phyloP scores from a whole-genome alignment of 305 asterid genomes.

The Coffea humblotiana region DNA sequence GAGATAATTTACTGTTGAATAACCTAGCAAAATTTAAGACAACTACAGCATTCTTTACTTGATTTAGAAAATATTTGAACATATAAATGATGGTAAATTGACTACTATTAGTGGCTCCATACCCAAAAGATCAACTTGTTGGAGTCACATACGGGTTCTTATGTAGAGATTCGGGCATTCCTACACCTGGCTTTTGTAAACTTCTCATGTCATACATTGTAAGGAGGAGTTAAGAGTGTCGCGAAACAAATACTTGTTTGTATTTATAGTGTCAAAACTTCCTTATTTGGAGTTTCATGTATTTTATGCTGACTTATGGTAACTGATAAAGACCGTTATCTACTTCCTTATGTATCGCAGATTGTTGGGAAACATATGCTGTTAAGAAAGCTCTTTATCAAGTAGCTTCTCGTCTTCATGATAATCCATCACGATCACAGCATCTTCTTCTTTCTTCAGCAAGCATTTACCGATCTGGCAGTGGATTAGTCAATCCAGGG shows the following conservation, averaged over 20 bases:
- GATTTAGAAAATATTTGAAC: neutral
- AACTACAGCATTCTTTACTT: neutral
- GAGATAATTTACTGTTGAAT: neutral
- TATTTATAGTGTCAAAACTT: neutral
- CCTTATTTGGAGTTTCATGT: neutral
- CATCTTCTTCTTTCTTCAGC: conserved; percentile 57
- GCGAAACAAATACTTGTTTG: neutral
- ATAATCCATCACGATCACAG: conserved; percentile 84
- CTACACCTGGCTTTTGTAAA: neutral
- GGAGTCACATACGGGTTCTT: neutral
- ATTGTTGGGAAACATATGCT: conserved; percentile 64
- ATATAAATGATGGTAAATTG: neutral
- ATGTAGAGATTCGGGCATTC: too few relatives aligned
- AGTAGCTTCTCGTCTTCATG: conserved; percentile 69
- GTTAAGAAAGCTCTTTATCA: conserved; percentile 70
- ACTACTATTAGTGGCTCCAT: neutral
- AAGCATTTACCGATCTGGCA: conserved; percentile 74
- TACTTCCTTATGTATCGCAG: conserved; percentile 32
- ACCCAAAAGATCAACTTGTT: neutral
- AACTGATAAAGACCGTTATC: neutral
- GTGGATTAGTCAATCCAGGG: conserved; percentile 52
- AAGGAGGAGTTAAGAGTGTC: neutral
- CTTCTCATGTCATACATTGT: neutral
- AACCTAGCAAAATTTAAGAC: neutral
- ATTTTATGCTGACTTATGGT: neutral